A percentile compares a stretch with the other conserved stretches of the same genome.
phyloP scores from a whole-genome alignment of 148 eudicot species.

The Salicornia ramosissima region DNA sequence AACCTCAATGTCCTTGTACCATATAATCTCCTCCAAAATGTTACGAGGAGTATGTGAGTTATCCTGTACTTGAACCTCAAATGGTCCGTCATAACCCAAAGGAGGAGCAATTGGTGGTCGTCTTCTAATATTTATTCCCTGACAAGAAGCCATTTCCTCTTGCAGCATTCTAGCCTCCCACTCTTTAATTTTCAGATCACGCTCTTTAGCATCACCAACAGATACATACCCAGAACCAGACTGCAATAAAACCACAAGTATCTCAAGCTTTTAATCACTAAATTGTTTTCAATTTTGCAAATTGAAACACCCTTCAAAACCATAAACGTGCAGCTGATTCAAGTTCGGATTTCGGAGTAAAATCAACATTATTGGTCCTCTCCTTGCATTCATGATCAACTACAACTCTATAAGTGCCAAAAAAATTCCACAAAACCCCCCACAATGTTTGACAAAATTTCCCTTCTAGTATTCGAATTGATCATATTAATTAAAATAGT shows the following conservation, averaged over 20 bases:
- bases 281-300: not conserved
- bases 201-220: constrained; percentile 32
- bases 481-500: not conserved
- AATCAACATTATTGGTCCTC: not conserved
- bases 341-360: not conserved
- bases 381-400: too few species aligned
- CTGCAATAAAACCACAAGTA: constrained; percentile 26
- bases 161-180: constrained; percentile 65
- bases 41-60: constrained; percentile 63
- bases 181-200: constrained; percentile 58
- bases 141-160: constrained; percentile 66
- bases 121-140: constrained; percentile 86
- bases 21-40: constrained; percentile 86
- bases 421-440: too few species aligned
- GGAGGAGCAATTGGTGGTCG: constrained; percentile 79
- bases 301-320: constrained; percentile 7
- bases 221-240: constrained; percentile 40
- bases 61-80: constrained; percentile 58
- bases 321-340: not conserved
- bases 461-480: not conserved
- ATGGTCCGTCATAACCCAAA: constrained; percentile 67
- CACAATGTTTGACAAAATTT: too few species aligned
- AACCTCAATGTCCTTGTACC: constrained; percentile 84
- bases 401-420: too few species aligned
- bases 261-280: not conserved